Base-by-base conservation (phyloP, 352 stramenopile species). In the Peronospora farinosa region DNA sequence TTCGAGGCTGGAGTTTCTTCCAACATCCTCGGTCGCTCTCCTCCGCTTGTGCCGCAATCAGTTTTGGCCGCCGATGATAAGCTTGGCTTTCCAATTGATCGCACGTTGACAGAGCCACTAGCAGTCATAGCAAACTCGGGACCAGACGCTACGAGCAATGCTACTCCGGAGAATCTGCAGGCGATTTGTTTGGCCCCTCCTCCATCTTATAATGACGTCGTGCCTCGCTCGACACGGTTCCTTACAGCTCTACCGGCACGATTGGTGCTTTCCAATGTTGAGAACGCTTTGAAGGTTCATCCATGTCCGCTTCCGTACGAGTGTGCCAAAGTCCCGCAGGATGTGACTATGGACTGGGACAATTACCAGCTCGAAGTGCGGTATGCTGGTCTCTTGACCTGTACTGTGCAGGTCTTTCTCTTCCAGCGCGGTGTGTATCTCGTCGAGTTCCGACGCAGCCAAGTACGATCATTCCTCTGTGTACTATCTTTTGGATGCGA, bases 401-500 rank as follows among this genome's bases (percentile, higher is more conserved):
- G 81, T 51, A 84, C 77, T 7, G 73, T 90, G n/a, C 78, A 84
- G 47, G 74, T 92, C 13, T 90, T 88, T 43, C 65, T 90, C 17
- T 88, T 84, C 47, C 78, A 88, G 50, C 75, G 76, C 28, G 79
- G 79, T 15, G 72, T 92, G 6, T 92, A 92, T 59, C 57, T 90
- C 12, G 77, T 90, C 9, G 81, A 92, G 49, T 90, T 90, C 30
- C 76, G 72, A 32, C 78, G 81, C 30, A 74, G 77, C 48, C 77
- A 90, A 52, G 78, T 90, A 61, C n/a, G 63, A 68, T 49, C 11
- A 23, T 28, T n/a, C 32, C 16, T 17, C 13, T 40, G 33, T 11
- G 9, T 30, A 35, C 36, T 9, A 5, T 31, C 16, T 21, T 27
- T 3, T 35, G 15, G 13, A 28, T 28, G 17, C 48, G 3, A 16